Percentiles rank a stretch among this genome's conserved stretches.
Evolutionary conservation across 2,329 filamentous ascomycete genomes (phyloP).

Genomic region (Diaporthe sp.): DNA sequence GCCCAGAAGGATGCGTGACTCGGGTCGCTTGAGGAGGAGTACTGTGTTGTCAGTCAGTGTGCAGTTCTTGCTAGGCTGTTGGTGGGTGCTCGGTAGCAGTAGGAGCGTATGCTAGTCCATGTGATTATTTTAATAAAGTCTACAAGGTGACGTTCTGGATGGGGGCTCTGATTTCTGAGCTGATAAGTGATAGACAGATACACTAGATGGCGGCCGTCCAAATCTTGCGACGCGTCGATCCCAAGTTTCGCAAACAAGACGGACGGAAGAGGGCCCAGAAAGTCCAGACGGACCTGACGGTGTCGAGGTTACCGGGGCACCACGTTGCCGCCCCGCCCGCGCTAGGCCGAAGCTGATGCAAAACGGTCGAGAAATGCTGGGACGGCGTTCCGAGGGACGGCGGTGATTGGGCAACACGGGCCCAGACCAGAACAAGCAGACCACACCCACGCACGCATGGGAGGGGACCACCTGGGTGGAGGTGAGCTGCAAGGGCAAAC

Average conservation of each 20-base stretch:
- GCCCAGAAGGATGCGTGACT: conserved; percentile 9
- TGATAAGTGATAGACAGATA: conserved; percentile 10
- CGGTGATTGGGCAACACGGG: not conserved
- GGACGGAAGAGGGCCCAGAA: not conserved
- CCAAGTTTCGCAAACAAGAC: conserved; percentile 14
- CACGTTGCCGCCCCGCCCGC: conserved; percentile 32
- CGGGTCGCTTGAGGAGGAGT: not conserved
- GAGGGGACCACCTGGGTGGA: conserved; percentile 17
- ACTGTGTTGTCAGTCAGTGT: no score
- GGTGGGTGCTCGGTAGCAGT: not conserved
- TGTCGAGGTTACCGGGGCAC: not conserved
- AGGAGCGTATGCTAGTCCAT: not conserved
- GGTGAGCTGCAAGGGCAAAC: conserved; percentile 30
- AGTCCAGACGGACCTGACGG: conserved; percentile 20
- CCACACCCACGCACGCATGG: not conserved
- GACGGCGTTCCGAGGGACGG: conserved; percentile 4
- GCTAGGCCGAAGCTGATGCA: conserved; percentile 31
- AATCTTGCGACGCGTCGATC: conserved; percentile 21
- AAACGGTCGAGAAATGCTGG: conserved; percentile 17
- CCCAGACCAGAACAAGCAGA: not conserved
- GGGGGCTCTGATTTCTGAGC: conserved; percentile 9
- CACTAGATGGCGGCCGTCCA: not conserved
- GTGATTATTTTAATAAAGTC: not conserved
- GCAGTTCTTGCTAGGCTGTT: not conserved
- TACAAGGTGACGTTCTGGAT: not conserved